Evolutionary conservation across 1,284 basidiomycete genomes (phyloP).

Genomic region (Apiotrichum sp.): DNA sequence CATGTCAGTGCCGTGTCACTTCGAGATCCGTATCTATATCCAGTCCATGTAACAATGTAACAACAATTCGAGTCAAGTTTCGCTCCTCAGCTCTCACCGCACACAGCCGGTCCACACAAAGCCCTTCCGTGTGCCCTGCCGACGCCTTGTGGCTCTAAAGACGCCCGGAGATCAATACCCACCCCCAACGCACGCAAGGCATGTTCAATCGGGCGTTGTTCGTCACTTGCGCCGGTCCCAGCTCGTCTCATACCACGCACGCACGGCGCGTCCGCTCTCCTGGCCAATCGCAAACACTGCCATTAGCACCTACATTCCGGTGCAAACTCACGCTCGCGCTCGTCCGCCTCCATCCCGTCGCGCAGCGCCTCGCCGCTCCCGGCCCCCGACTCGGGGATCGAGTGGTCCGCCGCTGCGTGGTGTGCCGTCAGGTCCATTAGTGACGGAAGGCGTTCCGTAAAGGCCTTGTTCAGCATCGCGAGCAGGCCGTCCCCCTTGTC

Average conservation of each 20-base stretch:
- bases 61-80: too few relatives aligned
- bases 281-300: constrained; percentile 77
- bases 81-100: too few relatives aligned
- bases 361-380: constrained; percentile 63
- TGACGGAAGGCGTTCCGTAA: constrained; percentile 67
- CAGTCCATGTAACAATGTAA: too few relatives aligned
- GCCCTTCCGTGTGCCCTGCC: too few relatives aligned
- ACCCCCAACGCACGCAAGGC: too few relatives aligned
- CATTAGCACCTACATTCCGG: background rate
- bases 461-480: constrained; percentile 66
- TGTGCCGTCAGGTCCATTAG: constrained; percentile 86
- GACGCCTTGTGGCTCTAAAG: too few relatives aligned
- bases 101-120: too few relatives aligned
- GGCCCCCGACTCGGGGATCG: constrained; percentile 36
- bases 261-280: constrained; percentile 66
- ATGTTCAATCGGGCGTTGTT: too few relatives aligned
- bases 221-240: constrained; percentile 14
- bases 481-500: constrained; percentile 30
- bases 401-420: constrained; percentile 60
- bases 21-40: too few relatives aligned
- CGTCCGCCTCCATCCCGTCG: constrained; percentile 79
- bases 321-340: constrained; percentile 66
- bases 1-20: too few relatives aligned
- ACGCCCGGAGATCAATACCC: too few relatives aligned
- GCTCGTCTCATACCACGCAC: constrained; percentile 68